phyloP scores from a whole-genome alignment of 768 basidiomycete species.

The Leccinum longicurvipes region DNA sequence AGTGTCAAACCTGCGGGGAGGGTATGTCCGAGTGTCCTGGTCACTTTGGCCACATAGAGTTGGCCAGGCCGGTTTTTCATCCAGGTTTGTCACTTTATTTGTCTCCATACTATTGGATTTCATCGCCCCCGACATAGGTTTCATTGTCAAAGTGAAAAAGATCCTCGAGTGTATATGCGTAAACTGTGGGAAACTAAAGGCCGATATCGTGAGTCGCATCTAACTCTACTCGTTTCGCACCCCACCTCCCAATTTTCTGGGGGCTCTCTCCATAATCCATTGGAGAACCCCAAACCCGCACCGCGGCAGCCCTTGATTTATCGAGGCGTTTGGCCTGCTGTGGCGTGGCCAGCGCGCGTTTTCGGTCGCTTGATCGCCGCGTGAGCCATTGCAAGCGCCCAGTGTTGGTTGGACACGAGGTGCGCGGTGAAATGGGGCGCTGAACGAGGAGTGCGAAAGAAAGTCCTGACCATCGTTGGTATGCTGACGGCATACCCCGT shows the following conservation, averaged over 20 bases:
- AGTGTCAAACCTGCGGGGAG: slow-evolving; percentile 99
- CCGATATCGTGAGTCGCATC: slow-evolving; percentile 90
- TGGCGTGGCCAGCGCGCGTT: slow-evolving; percentile 76
- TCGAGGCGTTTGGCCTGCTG: slow-evolving; percentile 83
- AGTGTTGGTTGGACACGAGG: slow-evolving; percentile 82
- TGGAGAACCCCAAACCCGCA: slow-evolving; percentile 95
- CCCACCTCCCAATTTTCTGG: slow-evolving; percentile 96
- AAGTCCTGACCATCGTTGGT: slow-evolving; percentile 22
- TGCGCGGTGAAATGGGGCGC: slow-evolving; percentile 97
- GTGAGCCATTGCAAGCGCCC: slow-evolving; percentile 62
- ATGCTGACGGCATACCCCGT: slow-evolving; percentile 26
- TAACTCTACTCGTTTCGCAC: slow-evolving; percentile 87
- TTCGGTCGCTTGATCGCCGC: slow-evolving; percentile 95
- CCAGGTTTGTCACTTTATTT: slow-evolving; percentile 60
- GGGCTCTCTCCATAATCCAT: slow-evolving; percentile 88
- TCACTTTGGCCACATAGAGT: slow-evolving; percentile 98
- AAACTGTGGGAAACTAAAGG: slow-evolving; percentile 97
- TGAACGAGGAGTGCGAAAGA: slow-evolving; percentile 90
- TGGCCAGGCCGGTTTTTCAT: slow-evolving; percentile 96
- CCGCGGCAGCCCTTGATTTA: slow-evolving; percentile 70
- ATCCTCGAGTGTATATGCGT: slow-evolving; percentile 98
- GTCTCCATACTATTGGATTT: not conserved
- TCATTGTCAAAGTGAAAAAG: slow-evolving; percentile 99
- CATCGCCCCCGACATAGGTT: slow-evolving; percentile 52
- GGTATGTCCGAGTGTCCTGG: slow-evolving; percentile 99